Evolutionary conservation across 2,329 filamentous ascomycete genomes (phyloP).

Genomic region (Monilinia vaccinii-corymbosi): DNA sequence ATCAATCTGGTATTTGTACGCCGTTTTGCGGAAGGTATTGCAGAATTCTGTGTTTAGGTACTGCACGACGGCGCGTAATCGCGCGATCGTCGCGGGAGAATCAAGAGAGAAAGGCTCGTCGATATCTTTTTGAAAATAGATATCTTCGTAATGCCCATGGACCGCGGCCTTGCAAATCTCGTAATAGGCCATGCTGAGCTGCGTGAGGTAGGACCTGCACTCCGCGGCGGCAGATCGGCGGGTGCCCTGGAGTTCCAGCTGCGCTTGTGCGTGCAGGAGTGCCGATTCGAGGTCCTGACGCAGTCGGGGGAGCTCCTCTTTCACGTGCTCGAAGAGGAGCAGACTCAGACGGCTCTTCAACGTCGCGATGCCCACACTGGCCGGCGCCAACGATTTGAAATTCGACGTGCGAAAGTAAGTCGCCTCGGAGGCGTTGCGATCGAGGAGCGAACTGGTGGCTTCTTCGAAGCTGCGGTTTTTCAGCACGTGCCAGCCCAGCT

Average conservation of each 20-base stretch:
- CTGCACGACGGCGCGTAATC: conserved; percentile 11
- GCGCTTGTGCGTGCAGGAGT: not conserved
- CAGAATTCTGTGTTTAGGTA: conserved; percentile 9
- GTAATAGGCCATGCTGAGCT: conserved; percentile 3
- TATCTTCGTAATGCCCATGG: conserved; percentile 12
- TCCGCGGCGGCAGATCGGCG: conserved; percentile 6
- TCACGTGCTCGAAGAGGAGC: conserved; percentile 1
- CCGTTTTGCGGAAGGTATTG: not conserved
- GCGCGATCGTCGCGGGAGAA: not conserved
- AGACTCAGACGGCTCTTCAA: not conserved
- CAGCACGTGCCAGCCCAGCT: conserved; percentile 44
- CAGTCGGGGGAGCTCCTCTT: conserved; percentile 12
- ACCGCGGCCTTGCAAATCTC: conserved; percentile 9
- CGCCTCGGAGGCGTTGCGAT: not conserved
- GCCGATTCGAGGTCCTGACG: conserved; percentile 22
- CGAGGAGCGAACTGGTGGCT: not conserved
- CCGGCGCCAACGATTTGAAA: not conserved
- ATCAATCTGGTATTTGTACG: conserved; percentile 6
- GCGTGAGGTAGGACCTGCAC: conserved; percentile 5
- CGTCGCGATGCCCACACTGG: not conserved
- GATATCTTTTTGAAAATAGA: conserved; percentile 8
- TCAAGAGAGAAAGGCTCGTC: not conserved
- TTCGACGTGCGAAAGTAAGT: not conserved
- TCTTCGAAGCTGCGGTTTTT: conserved; percentile 33
- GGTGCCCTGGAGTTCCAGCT: conserved; percentile 7